Evolutionary conservation across 2,329 filamentous ascomycete species (phyloP), one percentile per base, ranked within the genome.

Genomic region (Claviceps lovelessii): DNA sequence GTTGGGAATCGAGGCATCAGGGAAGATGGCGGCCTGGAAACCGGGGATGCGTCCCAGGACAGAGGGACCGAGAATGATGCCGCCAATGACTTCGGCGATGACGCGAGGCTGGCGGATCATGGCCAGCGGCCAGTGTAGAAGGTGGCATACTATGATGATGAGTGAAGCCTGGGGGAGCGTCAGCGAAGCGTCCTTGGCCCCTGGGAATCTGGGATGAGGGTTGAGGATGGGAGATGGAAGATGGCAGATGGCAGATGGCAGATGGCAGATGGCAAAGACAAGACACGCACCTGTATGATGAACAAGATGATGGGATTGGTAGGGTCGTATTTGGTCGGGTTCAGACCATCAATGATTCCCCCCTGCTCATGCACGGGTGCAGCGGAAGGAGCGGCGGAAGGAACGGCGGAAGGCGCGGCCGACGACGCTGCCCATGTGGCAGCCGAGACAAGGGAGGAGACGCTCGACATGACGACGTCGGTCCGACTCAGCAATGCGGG

Each of bases 31-130:
- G 3, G 74, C 70, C 52, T 80, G 76, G 71, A 95, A 95, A 44
- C 84, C 82, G 1, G 88, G 88, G 28, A 95, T 89, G 53, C 85
- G 83, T 64, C 89, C 89, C 81, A 95, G 85, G 28, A 94, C 86
- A 0, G 90, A 93, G 1, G 90, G 90, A 4, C 90, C 90, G 1
- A 95, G 77, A 42, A 95, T 69, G 63, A 93, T 88, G 53, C 87
- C 88, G n/a, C 85, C 86, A 54, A 91, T 81, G 56, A 93, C 87
- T 70, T 93, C 88, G 51, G 87, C 85, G 62, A 93, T 90, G 60
- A 93, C 88, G 49, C 85, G 81, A 58, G 88, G 88, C 65, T 93
- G 88, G 55, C 85, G 82, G 51, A 93, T 76, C 63, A 83, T 84
- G 61, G 84, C 84, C 5, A 91, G 77, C 10, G 87, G 88, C 72